phyloP scores from a whole-genome alignment of 2,329 filamentous ascomycete genomes.

The Aspergillus sp. region DNA sequence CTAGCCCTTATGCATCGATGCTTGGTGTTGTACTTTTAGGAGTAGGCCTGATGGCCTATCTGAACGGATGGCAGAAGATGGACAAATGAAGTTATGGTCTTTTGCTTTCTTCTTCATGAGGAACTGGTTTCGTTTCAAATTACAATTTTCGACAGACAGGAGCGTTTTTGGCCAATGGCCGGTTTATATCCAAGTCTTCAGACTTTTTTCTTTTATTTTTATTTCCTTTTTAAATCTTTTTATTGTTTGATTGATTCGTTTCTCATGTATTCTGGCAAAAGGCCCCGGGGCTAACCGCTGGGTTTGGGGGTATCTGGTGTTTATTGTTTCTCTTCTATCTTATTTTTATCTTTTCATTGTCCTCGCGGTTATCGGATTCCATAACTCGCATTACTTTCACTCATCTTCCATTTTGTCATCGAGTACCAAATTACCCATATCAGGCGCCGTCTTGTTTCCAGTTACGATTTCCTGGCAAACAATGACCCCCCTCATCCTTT shows the following conservation, averaged over 20 bases:
- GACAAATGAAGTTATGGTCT: conserved; percentile 34
- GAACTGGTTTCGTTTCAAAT: conserved; percentile 5
- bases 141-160: neutral
- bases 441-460: conserved; percentile 8
- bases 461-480: conserved; percentile 22
- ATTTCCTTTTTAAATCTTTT: conserved; percentile 1
- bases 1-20: conserved; percentile 75
- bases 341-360: conserved; percentile 10
- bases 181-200: too few species aligned
- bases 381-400: conserved; percentile 20
- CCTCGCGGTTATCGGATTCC: conserved; percentile 23
- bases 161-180: neutral
- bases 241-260: conserved; percentile 9
- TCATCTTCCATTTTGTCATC: conserved; percentile 8
- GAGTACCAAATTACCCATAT: neutral
- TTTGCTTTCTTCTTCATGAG: conserved; percentile 4
- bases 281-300: conserved; percentile 9
- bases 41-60: conserved; percentile 79
- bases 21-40: conserved; percentile 75
- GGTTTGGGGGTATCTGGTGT: neutral
- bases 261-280: conserved; percentile 9
- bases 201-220: too few species aligned
- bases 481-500: conserved; percentile 2
- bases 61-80: conserved; percentile 72
- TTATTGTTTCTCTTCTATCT: conserved; percentile 8